These are phyloP conservation scores for Wickerhamomyces ciferrii DNA, from an alignment of 805 yeast species.

Conservation along the genomic window DNA sequence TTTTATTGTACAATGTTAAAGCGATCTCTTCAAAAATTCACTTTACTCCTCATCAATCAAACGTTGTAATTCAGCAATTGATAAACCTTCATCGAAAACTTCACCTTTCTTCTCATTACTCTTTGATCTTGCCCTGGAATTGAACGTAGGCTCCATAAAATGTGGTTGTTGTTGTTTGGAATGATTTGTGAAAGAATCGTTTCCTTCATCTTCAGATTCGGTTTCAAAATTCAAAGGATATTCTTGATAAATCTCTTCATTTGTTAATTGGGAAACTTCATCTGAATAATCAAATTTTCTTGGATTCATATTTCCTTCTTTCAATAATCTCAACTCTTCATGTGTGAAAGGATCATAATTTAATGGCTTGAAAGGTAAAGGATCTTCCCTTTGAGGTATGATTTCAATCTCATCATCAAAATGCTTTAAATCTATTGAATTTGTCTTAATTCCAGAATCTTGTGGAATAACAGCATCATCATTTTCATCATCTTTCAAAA, in stretches of 20 bases:
- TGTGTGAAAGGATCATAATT: constrained; percentile 35
- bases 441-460: background rate
- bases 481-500: constrained; percentile 29
- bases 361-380: constrained; percentile 38
- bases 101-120: constrained; percentile 4
- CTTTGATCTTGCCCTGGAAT: constrained; percentile 11
- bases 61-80: constrained; percentile 15
- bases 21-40: constrained; percentile 2
- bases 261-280: constrained; percentile 4
- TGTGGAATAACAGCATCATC: too few species aligned
- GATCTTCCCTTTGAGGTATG: constrained; percentile 34
- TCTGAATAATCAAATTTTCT: constrained; percentile 12
- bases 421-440: background rate
- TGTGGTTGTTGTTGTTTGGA: constrained; percentile 6
- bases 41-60: constrained; percentile 9
- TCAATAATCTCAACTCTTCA: constrained; percentile 24
- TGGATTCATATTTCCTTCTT: constrained; percentile 14
- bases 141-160: constrained; percentile 23
- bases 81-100: constrained; percentile 15
- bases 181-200: constrained; percentile 15
- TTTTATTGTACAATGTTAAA: background rate
- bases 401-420: constrained; percentile 41
- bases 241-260: constrained; percentile 8
- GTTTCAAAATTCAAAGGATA: constrained; percentile 20
- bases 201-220: constrained; percentile 21